phyloP scores from a whole-genome alignment of 805 yeast genomes.

The Hanseniaspora pseudoguilliermondii region DNA sequence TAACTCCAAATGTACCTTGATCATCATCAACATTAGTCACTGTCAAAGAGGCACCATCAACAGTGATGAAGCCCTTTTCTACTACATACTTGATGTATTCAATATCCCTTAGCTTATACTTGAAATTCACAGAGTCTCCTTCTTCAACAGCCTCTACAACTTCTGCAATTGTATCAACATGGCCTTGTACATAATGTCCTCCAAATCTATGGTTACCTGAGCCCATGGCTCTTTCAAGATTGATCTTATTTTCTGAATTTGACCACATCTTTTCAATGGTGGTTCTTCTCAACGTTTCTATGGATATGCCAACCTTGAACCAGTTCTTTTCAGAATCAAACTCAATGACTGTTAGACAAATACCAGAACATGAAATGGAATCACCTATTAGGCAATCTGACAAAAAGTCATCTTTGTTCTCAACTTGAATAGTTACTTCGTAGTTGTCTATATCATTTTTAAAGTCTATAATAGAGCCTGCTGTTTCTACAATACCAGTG shows the following conservation, averaged over 20 bases:
- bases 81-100: conserved; percentile 61
- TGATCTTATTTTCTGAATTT: conserved; percentile 46
- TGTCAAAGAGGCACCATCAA: conserved; percentile 90
- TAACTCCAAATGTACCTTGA: conserved; percentile 52
- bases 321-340: conserved; percentile 34
- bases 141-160: conserved; percentile 46
- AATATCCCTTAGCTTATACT: conserved; percentile 56
- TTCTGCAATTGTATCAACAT: conserved; percentile 77
- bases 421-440: conserved; percentile 60
- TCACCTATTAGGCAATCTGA: conserved; percentile 86
- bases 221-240: conserved; percentile 81
- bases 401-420: conserved; percentile 49
- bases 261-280: conserved; percentile 47
- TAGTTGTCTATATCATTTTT: conserved; percentile 45
- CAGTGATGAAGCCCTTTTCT: conserved; percentile 84
- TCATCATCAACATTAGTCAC: conserved; percentile 62
- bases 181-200: conserved; percentile 97
- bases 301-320: conserved; percentile 86
- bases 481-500: conserved; percentile 75
- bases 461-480: conserved; percentile 34
- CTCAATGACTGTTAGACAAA: conserved; percentile 83
- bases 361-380: conserved; percentile 80
- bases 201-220: conserved; percentile 71
- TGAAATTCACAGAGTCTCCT: conserved; percentile 63
- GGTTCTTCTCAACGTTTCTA: conserved; percentile 78